Evolutionary conservation across 441 rosid genomes (phyloP).

Genomic region (Euphorbia schlechtendalii): DNA sequence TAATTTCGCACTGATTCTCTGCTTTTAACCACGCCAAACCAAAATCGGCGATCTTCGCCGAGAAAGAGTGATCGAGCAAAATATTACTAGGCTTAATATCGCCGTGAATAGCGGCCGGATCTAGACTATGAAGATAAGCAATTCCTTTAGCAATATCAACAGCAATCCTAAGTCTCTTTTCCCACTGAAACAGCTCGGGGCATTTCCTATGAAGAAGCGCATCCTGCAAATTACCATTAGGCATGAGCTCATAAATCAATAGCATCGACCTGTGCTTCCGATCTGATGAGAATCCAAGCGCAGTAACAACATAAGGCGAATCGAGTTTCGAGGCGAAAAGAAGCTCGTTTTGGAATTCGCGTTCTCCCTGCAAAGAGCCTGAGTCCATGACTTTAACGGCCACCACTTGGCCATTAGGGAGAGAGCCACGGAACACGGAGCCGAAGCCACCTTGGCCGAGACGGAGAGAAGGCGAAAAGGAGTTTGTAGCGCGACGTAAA

Average conservation of each 20-base stretch:
- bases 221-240: constrained; percentile 72
- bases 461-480: constrained; percentile 54
- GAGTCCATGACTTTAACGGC: constrained; percentile 91
- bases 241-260: constrained; percentile 75
- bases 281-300: constrained; percentile 69
- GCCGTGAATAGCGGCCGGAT: constrained; percentile 71
- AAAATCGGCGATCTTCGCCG: constrained; percentile 73
- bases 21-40: constrained; percentile 71
- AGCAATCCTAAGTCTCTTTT: constrained; percentile 40
- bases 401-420: constrained; percentile 29
- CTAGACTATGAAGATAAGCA: constrained; percentile 56
- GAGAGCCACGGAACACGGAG: constrained; percentile 60
- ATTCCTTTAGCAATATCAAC: constrained; percentile 63
- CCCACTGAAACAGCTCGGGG: constrained; percentile 59
- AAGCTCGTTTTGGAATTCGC: constrained; percentile 94
- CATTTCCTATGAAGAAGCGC: constrained; percentile 62
- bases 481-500: constrained; percentile 69
- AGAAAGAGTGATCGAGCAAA: constrained; percentile 55
- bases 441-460: constrained; percentile 96
- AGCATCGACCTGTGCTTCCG: constrained; percentile 58
- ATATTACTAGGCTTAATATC: constrained; percentile 82
- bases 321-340: constrained; percentile 65
- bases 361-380: constrained; percentile 81
- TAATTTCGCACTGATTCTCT: constrained; percentile 32
- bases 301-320: constrained; percentile 49